A percentile compares a stretch with the other conserved stretches of the same genome.
These are phyloP conservation scores for Ramaria rubella DNA, from an alignment of 768 basidiomycete genomes.

Conservation along the genomic window DNA sequence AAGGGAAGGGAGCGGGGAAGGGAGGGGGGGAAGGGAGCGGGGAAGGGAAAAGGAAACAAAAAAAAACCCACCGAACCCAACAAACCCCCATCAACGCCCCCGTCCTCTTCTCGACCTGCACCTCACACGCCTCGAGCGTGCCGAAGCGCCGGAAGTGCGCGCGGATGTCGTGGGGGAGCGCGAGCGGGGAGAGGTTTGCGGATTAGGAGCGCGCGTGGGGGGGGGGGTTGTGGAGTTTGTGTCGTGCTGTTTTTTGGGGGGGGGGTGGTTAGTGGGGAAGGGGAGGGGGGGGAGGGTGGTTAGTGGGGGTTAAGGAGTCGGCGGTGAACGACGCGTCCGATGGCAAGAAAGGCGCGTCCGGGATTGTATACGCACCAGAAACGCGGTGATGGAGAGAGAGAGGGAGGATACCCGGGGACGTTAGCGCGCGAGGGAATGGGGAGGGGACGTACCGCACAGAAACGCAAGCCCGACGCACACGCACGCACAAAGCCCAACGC, in stretches of 20 bases:
- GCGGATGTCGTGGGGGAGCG: slow-evolving; percentile 57
- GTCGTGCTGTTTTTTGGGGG: slow-evolving; percentile 64
- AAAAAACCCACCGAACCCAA: slow-evolving; percentile 50
- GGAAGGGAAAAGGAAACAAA: slow-evolving; percentile 5
- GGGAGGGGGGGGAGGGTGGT: background rate
- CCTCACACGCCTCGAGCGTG: slow-evolving; percentile 56
- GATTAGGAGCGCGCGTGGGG: slow-evolving; percentile 67
- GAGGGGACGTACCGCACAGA: background rate
- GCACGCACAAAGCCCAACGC: too few species aligned
- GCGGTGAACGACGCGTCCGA: slow-evolving; percentile 32
- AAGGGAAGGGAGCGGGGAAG: too few species aligned
- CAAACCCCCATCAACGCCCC: slow-evolving; percentile 81
- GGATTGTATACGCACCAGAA: background rate
- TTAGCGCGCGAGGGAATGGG: slow-evolving; percentile 25
- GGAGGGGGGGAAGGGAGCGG: too few species aligned
- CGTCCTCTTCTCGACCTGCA: slow-evolving; percentile 72
- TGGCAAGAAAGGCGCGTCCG: slow-evolving; percentile 37
- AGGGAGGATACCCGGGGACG: too few species aligned
- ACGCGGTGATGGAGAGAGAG: background rate
- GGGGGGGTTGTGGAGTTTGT: slow-evolving; percentile 64
- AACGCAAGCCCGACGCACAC: too few species aligned
- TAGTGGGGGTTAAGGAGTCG: slow-evolving; percentile 3
- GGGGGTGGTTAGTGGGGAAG: background rate
- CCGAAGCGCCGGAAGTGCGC: slow-evolving; percentile 62
- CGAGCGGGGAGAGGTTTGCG: slow-evolving; percentile 63